These are phyloP conservation scores for Cryphonectria carpinicola DNA, from an alignment of 2,329 filamentous ascomycete species.

Conservation along the genomic window DNA sequence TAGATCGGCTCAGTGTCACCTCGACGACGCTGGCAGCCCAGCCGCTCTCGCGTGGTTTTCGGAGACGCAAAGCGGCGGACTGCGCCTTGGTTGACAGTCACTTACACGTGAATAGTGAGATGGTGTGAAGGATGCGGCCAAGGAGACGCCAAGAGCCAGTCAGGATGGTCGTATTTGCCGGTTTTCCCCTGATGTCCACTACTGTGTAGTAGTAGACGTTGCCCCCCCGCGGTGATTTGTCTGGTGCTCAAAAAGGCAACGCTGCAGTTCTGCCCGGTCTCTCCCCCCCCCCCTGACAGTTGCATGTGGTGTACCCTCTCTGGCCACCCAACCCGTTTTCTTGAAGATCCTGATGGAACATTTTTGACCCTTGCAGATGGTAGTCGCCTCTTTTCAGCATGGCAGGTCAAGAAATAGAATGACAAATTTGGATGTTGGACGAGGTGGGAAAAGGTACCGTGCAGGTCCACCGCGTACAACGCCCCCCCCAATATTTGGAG, in stretches of 20 bases:
- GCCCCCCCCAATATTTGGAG: no score
- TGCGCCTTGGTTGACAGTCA: neutral
- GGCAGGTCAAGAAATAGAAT: neutral
- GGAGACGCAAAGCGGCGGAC: conserved; percentile 1
- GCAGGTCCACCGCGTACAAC: neutral
- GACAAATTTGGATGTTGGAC: neutral
- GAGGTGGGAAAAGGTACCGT: neutral
- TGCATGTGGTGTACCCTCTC: neutral
- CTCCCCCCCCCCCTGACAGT: neutral
- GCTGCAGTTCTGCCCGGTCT: neutral
- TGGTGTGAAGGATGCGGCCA: conserved; percentile 22
- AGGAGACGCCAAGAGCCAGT: neutral
- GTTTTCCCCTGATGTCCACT: conserved; percentile 10
- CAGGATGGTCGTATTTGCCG: conserved; percentile 9
- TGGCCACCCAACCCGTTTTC: neutral
- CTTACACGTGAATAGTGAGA: conserved; percentile 6
- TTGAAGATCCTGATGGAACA: neutral
- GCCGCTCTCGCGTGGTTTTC: neutral
- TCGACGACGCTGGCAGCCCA: neutral
- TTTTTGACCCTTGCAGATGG: neutral
- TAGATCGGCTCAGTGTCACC: neutral
- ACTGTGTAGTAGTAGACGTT: neutral
- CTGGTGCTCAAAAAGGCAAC: neutral
- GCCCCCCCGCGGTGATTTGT: conserved; percentile 5
- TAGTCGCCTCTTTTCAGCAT: neutral